Base-by-base conservation (phyloP, 306 rosid genomes). In the Alnus glutinosa region DNA sequence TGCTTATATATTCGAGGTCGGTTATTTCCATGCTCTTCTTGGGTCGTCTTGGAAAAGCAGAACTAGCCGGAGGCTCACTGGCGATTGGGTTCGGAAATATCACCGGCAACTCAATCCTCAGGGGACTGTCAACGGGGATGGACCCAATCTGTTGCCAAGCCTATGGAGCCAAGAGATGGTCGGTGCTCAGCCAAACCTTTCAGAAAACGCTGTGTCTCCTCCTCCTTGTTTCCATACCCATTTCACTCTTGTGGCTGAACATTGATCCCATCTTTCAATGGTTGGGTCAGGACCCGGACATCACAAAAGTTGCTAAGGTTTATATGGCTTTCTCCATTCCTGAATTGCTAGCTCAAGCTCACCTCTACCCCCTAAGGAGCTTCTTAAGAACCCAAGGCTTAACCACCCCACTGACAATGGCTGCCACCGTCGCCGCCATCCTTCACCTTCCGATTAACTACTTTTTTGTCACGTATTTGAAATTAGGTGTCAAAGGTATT, bases 101-200 rank as follows among this genome's bases (percentile, higher is more conserved):
- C 57, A 94, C 98, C 0, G 97, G 95, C 1, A 77, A 76, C 34
- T 94, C 98, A 9, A 51, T 94, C 42, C 88, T 94, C 47, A 85
- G 90, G 30, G 97, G 98, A 10, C 85, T 94, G 16, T 75, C 95
- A 0, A 84, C 84, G 58, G 98, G 97, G 54, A 94, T 94, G 98
- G 97, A 94, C 32, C 95, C 97, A 18, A 92, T 92, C n/a, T 94
- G 98, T 74, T 89, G 97, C 77, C 98, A 94, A 88, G 98, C 98
- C 3, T 94, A 73, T 72, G 97, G 98, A 1, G 94, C 97, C 42
- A 87, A 91, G 74, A 87, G 91, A 78, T 88, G 86, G 87, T 80
- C 90, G 74, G 86, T 94, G 70, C 85, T 94, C 1, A 80, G 85
- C 82, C 98, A 91, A 77, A 86, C 97, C 75, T 85, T 88, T 75